These are phyloP conservation scores for Salix udensis DNA, from an alignment of 345 rosid genomes.

Conservation along the genomic window DNA sequence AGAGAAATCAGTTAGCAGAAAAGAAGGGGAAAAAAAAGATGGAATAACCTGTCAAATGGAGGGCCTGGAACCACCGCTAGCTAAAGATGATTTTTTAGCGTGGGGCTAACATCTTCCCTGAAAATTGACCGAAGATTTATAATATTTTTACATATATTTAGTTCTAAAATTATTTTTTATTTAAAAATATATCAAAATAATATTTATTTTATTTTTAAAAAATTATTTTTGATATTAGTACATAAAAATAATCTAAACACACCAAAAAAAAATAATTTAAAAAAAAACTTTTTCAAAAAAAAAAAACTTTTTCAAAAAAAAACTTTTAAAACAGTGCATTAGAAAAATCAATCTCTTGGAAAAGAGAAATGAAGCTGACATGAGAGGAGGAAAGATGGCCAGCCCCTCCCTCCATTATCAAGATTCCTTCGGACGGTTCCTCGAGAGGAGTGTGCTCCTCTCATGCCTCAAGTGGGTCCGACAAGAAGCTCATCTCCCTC, in stretches of 20 bases:
- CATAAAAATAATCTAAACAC: no score
- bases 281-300: no score
- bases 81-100: neutral
- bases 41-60: neutral
- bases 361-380: slow-evolving; percentile 41
- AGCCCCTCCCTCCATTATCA: slow-evolving; percentile 28
- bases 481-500: no score
- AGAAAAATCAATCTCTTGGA: neutral
- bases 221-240: accelerated
- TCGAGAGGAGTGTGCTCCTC: slow-evolving; percentile 47
- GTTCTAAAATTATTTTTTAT: no score
- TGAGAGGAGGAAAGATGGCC: slow-evolving; percentile 53
- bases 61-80: neutral
- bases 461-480: slow-evolving; percentile 11
- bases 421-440: slow-evolving; percentile 36
- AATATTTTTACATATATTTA: neutral
- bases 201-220: no score
- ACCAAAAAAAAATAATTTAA: no score
- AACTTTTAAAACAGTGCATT: no score
- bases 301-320: no score
- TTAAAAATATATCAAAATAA: no score
- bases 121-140: neutral
- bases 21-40: no score
- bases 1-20: no score
- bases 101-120: neutral